phyloP scores from a whole-genome alignment of 2,329 filamentous ascomycete genomes.

The Fusarium duplospermum region DNA sequence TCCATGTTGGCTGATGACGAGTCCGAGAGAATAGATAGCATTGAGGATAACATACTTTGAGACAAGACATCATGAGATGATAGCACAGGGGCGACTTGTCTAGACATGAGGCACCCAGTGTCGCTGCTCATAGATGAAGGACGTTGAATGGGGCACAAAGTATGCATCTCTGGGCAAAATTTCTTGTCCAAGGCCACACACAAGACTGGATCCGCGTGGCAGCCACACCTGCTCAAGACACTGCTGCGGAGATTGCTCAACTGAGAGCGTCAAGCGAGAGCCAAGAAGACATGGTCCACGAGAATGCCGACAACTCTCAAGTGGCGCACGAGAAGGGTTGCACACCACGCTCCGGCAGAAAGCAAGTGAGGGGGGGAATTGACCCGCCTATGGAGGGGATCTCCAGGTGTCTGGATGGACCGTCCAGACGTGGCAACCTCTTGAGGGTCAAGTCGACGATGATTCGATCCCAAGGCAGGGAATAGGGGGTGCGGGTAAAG shows the following conservation, averaged over 20 bases:
- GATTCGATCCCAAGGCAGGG: slow-evolving; percentile 9
- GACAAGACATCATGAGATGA: slow-evolving; percentile 30
- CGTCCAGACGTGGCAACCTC: slow-evolving; percentile 24
- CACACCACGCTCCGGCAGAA: slow-evolving; percentile 5
- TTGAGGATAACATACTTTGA: slow-evolving; percentile 14
- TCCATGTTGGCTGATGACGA: slow-evolving; percentile 8
- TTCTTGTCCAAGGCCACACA: not conserved
- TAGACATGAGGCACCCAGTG: slow-evolving; percentile 12
- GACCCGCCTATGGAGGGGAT: not conserved
- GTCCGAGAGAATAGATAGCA: not conserved
- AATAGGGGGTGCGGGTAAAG: slow-evolving; percentile 27
- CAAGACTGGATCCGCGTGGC: slow-evolving; percentile 1
- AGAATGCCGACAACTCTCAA: slow-evolving; percentile 6
- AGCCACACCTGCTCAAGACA: slow-evolving; percentile 1
- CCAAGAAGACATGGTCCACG: slow-evolving; percentile 18
- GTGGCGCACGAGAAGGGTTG: slow-evolving; percentile 16
- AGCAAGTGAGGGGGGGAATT: not conserved
- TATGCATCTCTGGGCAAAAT: not conserved
- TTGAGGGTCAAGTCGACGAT: slow-evolving; percentile 15
- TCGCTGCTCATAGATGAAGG: slow-evolving; percentile 18
- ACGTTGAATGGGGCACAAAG: not conserved
- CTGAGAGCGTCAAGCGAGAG: slow-evolving; percentile 2
- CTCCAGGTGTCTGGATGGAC: not conserved
- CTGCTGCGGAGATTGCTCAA: slow-evolving; percentile 5
- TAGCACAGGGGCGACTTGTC: not conserved